phyloP scores from a whole-genome alignment of 2,329 filamentous ascomycete genomes.

The Mariannaea elegans region DNA sequence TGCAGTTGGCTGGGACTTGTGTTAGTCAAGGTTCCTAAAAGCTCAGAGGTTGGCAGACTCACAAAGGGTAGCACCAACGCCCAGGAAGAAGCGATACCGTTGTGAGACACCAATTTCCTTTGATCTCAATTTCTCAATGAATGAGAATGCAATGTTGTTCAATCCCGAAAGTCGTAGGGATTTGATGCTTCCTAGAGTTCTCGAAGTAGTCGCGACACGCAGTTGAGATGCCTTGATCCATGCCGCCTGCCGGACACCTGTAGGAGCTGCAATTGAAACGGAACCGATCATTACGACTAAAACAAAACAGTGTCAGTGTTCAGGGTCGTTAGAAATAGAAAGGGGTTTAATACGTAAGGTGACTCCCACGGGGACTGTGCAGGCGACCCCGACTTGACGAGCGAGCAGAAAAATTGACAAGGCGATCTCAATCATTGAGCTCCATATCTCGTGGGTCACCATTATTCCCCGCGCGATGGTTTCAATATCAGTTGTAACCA shows the following conservation, averaged over 20 bases:
- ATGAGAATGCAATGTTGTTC: background rate
- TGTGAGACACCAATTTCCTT: background rate
- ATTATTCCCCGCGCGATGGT: background rate
- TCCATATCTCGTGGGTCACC: background rate
- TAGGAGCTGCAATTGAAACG: background rate
- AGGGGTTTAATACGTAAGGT: background rate
- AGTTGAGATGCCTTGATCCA: background rate
- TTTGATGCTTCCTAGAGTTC: background rate
- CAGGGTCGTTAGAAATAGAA: background rate
- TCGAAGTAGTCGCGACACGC: background rate
- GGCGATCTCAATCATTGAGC: background rate
- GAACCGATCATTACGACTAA: background rate
- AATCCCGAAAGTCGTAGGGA: background rate
- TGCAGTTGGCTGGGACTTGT: background rate
- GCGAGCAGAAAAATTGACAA: background rate
- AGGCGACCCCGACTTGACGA: conserved; percentile 1
- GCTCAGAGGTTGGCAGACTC: background rate
- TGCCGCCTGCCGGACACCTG: background rate
- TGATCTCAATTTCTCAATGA: background rate
- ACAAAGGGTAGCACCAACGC: background rate
- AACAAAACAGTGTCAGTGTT: background rate
- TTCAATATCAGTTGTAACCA: background rate
- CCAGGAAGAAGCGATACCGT: background rate
- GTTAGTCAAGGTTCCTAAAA: background rate
- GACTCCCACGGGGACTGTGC: background rate